Evolutionary conservation across 2,329 filamentous ascomycete genomes (phyloP).

Genomic region (Biscogniauxia mediterranea): DNA sequence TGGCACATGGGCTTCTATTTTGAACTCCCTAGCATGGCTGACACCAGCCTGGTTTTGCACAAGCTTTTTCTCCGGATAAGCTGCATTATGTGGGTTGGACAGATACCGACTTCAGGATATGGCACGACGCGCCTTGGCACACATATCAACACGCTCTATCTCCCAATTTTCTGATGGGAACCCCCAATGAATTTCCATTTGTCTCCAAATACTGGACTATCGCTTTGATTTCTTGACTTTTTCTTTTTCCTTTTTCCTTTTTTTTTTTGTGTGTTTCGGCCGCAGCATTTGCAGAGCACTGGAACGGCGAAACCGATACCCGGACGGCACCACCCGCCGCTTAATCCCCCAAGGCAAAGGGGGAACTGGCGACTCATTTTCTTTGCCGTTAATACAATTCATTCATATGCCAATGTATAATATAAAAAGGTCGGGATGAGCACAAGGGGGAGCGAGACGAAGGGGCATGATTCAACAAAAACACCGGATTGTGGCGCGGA

Average conservation of each 20-base stretch:
- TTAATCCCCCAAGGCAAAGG: conserved; percentile 13
- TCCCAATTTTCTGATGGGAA: not conserved
- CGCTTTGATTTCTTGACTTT: conserved; percentile 18
- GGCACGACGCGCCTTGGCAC: not conserved
- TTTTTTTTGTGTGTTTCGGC: conserved; percentile 19
- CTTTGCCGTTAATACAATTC: conserved; percentile 11
- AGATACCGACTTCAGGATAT: not conserved
- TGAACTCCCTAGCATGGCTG: not conserved
- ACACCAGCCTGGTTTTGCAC: not conserved
- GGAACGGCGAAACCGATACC: conserved; percentile 28
- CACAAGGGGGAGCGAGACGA: not conserved
- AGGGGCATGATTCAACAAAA: not conserved
- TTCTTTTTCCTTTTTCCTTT: conserved; percentile 4
- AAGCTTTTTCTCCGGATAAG: not conserved
- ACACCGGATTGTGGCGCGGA: not conserved
- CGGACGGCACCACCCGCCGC: conserved; percentile 23
- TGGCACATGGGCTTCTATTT: not conserved
- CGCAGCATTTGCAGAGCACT: conserved; percentile 23
- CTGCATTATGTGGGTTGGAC: not conserved
- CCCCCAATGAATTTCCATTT: conserved; percentile 12
- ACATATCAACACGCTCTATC: conserved; percentile 3
- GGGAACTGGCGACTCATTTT: conserved; percentile 13
- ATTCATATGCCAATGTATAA: conserved; percentile 25
- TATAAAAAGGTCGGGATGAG: conserved; percentile 11
- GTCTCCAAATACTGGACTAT: conserved; percentile 15